Base-by-base conservation (phyloP, 768 basidiomycete species). In the Tylopilus sp. region DNA sequence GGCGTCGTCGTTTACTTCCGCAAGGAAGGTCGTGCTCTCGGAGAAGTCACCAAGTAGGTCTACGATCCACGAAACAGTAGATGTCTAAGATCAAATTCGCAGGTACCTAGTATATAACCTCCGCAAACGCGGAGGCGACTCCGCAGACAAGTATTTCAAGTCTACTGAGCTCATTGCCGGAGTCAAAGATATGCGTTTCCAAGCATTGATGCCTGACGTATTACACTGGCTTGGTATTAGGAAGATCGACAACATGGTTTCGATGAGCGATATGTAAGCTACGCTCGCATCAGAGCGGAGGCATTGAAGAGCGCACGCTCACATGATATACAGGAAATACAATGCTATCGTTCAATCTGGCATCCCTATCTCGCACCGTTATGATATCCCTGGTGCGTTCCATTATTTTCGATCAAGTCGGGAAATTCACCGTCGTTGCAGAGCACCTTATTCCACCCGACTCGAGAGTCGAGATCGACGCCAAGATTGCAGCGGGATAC, bases 51-150 rank as follows among this genome's bases (percentile, higher is more conserved):
- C 41, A 93, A 92, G 83, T 89, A 61, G 57, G 78, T 74, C 28
- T 45, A 22, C 6, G 10, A n/a, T 40, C 29, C 45, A 19, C 41
- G 25, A 31, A 41, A 9, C 10, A 24, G 17, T 19, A 9, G 42
- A 41, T 31, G 30, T 49, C 19, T 34, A 28, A 54, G 14, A 52
- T 13, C 30, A 38, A 54, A 36, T 40, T 22, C 22, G 34, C 53
- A 91, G 85, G 63, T 92, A 94, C 71, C 82, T 96, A 43, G 95
- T 98, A 8, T 98, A 98, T 72, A 98, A 98, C 73, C 81, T 94
- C 11, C 87, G 96, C 53, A 98, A 98, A 72, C 87, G 96, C 40
- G 90, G 88, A 4, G 94, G 93, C 7, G 96, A 98, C 71, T 84
- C 83, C 1, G 96, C 96, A 1, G 86, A 92, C 71, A 84, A 86